Evolutionary conservation across 306 rosid species (phyloP), one percentile per base, ranked within the genome.

Genomic region (Cicer bijugum): DNA sequence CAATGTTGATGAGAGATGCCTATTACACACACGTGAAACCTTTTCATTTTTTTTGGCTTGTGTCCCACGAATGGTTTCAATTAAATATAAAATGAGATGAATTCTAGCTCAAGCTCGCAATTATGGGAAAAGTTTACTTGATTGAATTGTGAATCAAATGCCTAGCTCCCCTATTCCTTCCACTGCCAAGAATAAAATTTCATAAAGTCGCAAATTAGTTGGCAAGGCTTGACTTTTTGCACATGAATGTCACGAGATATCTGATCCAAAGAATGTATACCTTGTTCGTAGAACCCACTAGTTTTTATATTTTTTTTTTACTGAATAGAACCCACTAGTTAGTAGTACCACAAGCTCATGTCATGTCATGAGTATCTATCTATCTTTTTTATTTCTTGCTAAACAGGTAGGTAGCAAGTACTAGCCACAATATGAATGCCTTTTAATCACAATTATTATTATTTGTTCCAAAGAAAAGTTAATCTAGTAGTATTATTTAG

Each of bases 21-120:
- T 64, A 67, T 62, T 19, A 68, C 53, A 11, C 71, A 64, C 85
- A 85, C 86, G 89, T 88, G 89, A 85, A 82, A 23, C 79, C 70
- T 77, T 76, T 60, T 55, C 20, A 48, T 68, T 28, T 28, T 23
- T 28, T 56, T 62, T 80, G 72, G 75, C 77, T 84, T 78, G 67
- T 85, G 86, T 72, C 89, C 89, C 88, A 85, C 91, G 88, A 85
- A 82, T 78, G 87, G 83, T 80, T 74, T 78, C 71, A 78, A 12
- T 65, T 46, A 61, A 55, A 50, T n/a, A 55, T 60, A 60, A 51
- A 40, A 72, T 58, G 51, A 77, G 69, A 57, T 28, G 15, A 72
- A 82, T 67, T 71, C 4, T 47, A 81, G 51, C 33, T 63, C 81
- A 81, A 56, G 65, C 82, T 81, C 46, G 12, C 55, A 19, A 43